Evolutionary conservation across 495 filamentous ascomycete species (phyloP), one percentile per base, ranked within the genome.

Genomic region (Amniculicola lignicola): DNA sequence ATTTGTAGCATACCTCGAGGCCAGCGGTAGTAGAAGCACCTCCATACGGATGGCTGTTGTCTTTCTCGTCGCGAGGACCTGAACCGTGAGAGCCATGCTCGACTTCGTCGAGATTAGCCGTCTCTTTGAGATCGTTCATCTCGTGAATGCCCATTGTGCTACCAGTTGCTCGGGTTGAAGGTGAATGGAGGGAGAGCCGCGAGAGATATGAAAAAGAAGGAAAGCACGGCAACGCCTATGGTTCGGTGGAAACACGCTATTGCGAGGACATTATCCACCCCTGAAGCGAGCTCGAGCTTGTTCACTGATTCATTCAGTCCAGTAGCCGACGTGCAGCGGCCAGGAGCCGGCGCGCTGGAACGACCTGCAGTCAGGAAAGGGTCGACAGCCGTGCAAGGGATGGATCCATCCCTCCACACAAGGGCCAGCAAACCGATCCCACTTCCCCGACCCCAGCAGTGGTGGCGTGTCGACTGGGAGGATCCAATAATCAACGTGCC

Each of bases 51-150:
- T n/a, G n/a, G n/a, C n/a, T n/a, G n/a, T n/a, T n/a, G n/a, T n/a
- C n/a, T n/a, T n/a, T n/a, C n/a, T n/a, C n/a, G n/a, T n/a, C n/a
- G n/a, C n/a, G n/a, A n/a, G n/a, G n/a, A n/a, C n/a, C n/a, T n/a
- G n/a, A n/a, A n/a, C n/a, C n/a, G n/a, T n/a, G 16, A 11, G 51
- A 55, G 11, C n/a, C 43, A 23, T 49, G 18, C 12, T 57, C 53
- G 35, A 57, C 44, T 23, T 49, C 33, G 19, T 57, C 35, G n/a
- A 48, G 23, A 33, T 41, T 29, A 18, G 21, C 22, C 29, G 53
- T 28, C 18, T 14, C 44, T 24, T 55, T 44, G 19, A 42, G 21
- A 12, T 42, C 43, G 16, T 14, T 15, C n/a, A 40, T 44, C 15
- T 24, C 15, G 42, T 55, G 16, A 0, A 29, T 39, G 22, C 22